Base-by-base conservation (phyloP, 305 asterid genomes). In the Rubia peregrina region DNA sequence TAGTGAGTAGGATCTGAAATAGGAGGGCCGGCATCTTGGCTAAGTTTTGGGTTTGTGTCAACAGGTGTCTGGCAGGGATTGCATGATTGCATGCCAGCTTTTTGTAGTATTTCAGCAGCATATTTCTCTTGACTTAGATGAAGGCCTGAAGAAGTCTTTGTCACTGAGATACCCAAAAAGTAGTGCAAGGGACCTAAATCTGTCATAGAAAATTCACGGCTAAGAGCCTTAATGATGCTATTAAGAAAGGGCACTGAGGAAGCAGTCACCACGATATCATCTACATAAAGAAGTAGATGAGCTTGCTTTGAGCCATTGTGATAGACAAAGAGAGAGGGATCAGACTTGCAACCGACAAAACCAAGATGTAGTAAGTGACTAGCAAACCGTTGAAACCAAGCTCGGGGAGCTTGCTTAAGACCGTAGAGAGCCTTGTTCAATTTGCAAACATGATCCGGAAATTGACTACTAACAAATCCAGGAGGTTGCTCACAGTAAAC, bases 301-400 rank as follows among this genome's bases (percentile, higher is more conserved):
- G 22, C 26, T 0, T n/a, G 9, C 41, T 36, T 43, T 5, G 41
- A 8, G 43, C 68, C 68, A 43, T 43, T 17, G 19, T 43, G 68
- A 64, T 64, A 36, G 22, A 64, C 24, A 64, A 64, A 30, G 49
- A 30, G 68, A 64, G 10, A 51, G 17, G 41, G 68, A 64, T 64
- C 68, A 9, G 0, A 64, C 12, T 17, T 14, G 68, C 68, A 33
- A 16, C 24, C 24, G 9, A 64, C 24, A 10, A 64, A 64, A 38
- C 68, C 67, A 22, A 62, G 41, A 7, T 1, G 19, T 9, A n/a
- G 8, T 7, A 62, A 9, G 41, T 7, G 43, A 24, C 19, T 41
- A 21, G 67, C 21, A 24, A 62, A 62, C 36, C 21, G 24, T 22
- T 64, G 49, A 33, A 51, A 51, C 57, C 57, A 51, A 16, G 22